A percentile compares a stretch with the other conserved stretches of the same genome.
phyloP scores from a whole-genome alignment of 2,329 filamentous ascomycete genomes.

The Acrodontium crateriforme region DNA sequence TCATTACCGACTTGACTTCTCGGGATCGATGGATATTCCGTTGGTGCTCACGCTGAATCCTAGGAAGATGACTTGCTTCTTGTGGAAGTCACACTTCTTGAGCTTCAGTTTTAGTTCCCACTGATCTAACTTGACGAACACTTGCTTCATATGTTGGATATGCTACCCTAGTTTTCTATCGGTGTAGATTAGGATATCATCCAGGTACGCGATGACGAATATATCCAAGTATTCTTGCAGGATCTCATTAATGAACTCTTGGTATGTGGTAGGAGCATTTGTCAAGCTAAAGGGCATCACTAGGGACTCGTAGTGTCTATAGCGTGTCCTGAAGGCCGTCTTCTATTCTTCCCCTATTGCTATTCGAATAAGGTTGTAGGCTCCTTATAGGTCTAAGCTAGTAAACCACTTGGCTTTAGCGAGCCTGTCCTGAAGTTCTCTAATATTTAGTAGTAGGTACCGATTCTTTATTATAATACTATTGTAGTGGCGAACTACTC shows the following conservation, averaged over 20 bases:
- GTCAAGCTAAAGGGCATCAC: too few species aligned
- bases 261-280: too few species aligned
- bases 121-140: conserved; percentile 1
- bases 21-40: conserved; percentile 8
- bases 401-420: too few species aligned
- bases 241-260: conserved; percentile 10
- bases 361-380: too few species aligned
- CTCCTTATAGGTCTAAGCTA: too few species aligned
- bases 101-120: conserved; percentile 5
- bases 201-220: conserved; percentile 11
- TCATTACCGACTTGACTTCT: not conserved
- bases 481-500: too few species aligned
- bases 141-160: conserved; percentile 1
- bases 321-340: too few species aligned
- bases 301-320: too few species aligned
- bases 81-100: conserved; percentile 17
- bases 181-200: conserved; percentile 15
- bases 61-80: conserved; percentile 15
- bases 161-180: conserved; percentile 3
- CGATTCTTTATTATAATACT: too few species aligned
- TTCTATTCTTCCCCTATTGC: too few species aligned
- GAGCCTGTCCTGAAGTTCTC: too few species aligned
- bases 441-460: too few species aligned
- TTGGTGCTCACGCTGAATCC: conserved; percentile 12
- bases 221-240: conserved; percentile 11